These are phyloP conservation scores for Solanum virginianum DNA, from an alignment of 257 asterid species.

Conservation along the genomic window DNA sequence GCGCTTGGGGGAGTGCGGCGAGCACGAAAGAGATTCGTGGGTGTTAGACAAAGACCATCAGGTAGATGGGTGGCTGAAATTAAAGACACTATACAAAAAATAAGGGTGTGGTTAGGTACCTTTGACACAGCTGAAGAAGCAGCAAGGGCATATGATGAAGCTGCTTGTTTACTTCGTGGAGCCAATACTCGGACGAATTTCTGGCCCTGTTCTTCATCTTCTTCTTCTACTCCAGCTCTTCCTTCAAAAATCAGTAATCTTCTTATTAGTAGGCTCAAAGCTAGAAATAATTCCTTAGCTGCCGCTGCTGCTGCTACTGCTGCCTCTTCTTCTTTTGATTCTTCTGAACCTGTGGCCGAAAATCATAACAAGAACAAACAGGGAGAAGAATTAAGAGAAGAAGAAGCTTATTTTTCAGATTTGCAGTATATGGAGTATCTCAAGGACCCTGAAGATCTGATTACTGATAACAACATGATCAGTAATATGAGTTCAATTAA, in stretches of 20 bases:
- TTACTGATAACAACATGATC: conserved; percentile 5
- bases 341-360: not conserved
- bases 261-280: conserved; percentile 55
- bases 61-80: conserved; percentile 11
- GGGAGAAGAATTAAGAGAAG: not conserved
- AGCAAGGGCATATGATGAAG: conserved; percentile 19
- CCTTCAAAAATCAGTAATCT: conserved; percentile 68
- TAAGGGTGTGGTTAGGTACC: conserved; percentile 9
- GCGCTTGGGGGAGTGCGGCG: conserved; percentile 34
- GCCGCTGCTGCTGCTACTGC: not conserved
- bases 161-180: conserved; percentile 82
- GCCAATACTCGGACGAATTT: conserved; percentile 74
- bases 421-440: conserved; percentile 43
- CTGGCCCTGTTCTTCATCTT: conserved; percentile 44
- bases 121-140: conserved; percentile 14
- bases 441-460: conserved; percentile 34
- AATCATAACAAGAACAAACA: not conserved
- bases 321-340: not conserved
- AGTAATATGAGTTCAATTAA: not conserved
- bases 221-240: conserved; percentile 41
- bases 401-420: conserved; percentile 27
- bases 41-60: conserved; percentile 6
- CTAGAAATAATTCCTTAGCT: conserved; percentile 35
- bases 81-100: conserved; percentile 7
- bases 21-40: conserved; percentile 49